Conservation (phyloP, 805 yeast genomes). For the Hanseniaspora jakobsenii region DNA sequence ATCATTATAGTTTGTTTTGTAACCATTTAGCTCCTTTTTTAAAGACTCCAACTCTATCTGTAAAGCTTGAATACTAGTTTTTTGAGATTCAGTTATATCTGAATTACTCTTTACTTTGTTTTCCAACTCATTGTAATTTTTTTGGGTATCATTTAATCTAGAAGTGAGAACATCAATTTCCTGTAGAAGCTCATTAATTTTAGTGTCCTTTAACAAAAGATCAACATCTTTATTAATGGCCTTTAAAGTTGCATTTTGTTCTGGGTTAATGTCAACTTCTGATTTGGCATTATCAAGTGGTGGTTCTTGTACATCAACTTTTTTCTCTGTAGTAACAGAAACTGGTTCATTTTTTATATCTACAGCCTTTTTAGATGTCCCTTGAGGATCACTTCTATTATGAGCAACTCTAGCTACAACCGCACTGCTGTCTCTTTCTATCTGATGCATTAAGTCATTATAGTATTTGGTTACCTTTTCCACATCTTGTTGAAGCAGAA, state of each 20-base stretch:
- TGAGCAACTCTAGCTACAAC: too few species aligned
- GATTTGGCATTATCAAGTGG: too few species aligned
- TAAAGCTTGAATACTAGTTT: not conserved
- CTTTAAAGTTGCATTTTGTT: not conserved
- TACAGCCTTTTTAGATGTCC: too few species aligned
- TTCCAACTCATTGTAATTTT: not conserved
- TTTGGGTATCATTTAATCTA: not conserved
- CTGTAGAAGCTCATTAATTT: not conserved
- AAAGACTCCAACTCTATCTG: not conserved
- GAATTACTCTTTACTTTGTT: not conserved
- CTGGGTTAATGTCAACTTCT: not conserved
- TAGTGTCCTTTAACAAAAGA: constrained; percentile 6
- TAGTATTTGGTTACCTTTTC: not conserved
- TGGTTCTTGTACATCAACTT: too few species aligned
- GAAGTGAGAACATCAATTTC: not conserved
- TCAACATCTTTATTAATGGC: not conserved
- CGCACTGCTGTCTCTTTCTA: too few species aligned
- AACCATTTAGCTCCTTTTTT: constrained; percentile 12
- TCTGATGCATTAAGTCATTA: too few species aligned
- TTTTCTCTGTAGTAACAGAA: not conserved
- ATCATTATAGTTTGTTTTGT: constrained; percentile 23
- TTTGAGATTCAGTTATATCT: too few species aligned
- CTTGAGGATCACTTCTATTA: too few species aligned
- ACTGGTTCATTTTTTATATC: too few species aligned
- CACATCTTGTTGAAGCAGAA: not conserved